Base-by-base conservation (phyloP, 1,139 yeast genomes). In the Lodderomyces margitis region DNA sequence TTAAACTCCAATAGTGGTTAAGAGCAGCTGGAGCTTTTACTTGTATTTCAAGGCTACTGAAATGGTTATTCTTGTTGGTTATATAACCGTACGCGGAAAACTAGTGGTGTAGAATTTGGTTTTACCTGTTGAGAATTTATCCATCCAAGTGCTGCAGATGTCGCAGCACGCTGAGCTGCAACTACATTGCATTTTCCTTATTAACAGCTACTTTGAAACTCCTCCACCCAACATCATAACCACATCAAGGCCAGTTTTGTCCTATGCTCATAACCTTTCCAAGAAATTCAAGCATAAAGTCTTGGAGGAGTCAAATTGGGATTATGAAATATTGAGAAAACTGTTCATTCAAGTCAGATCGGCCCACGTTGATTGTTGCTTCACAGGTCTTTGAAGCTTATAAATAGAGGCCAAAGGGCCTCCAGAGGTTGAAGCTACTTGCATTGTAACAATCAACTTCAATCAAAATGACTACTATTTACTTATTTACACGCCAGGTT, bases 401-500 rank as follows among this genome's bases (percentile, higher is more conserved):
- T 23, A 23, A 23, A 23, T 23, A 23, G 10, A n/a, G n/a, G 16
- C 7, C 19, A 14, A 28, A 25, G 12, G 15, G 5, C 15, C 30
- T 4, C 15, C 4, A 12, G 10, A 5, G n/a, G 15, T 15, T 3
- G 3, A 12, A 25, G 15, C 12, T 5, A 25, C 11, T 24, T 12
- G 5, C 27, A 24, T 16, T 5, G 16, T 16, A 27, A 27, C 16
- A 27, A 15, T 25, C 30, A 25, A n/a, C 19, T n/a, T 8, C 32
- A 15, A 3, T 24, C 32, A 28, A 12, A 12, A 28, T 28, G 32
- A 15, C 19, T 15, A 15, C 16, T 17, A 38, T 37, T 15, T 17
- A 19, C 15, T 15, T n/a, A 14, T 28, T 28, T n/a, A 28, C 32
- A 4, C 14, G 10, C 14, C 34, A 44, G 28, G 45, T 35, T 24